Conservation (phyloP, 257 asterid species). For the Capsicum rhomboideum region DNA sequence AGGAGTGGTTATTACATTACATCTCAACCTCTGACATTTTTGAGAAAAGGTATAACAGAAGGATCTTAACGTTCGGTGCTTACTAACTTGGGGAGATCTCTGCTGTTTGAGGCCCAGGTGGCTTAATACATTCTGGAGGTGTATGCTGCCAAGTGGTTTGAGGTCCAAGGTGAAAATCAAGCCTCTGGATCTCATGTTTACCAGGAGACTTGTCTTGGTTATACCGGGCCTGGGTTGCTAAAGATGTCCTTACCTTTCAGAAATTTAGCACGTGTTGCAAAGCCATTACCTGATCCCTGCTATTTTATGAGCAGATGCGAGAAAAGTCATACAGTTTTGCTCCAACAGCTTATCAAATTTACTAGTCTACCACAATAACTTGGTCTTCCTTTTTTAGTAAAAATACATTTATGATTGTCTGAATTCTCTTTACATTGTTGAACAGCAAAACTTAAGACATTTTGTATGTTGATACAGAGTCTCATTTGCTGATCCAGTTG, state of each 20-base stretch:
- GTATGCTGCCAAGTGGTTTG: neutral
- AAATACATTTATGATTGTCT: neutral
- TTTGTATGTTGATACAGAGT: conserved; percentile 48
- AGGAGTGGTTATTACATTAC: neutral
- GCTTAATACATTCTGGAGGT: neutral
- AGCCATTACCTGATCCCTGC: neutral
- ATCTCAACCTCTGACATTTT: neutral
- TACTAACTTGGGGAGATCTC: neutral
- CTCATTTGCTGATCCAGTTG: conserved; percentile 90
- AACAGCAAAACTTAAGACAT: neutral
- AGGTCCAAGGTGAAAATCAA: neutral
- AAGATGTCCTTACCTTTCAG: neutral
- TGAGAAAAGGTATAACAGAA: neutral
- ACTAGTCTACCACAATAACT: neutral
- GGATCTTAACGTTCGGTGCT: neutral
- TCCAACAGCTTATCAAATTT: neutral
- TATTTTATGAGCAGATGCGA: neutral
- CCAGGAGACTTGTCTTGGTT: neutral
- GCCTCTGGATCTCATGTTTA: neutral
- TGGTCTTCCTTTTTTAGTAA: neutral
- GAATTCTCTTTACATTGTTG: neutral
- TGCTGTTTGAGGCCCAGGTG: neutral
- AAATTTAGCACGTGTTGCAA: neutral
- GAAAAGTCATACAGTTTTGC: neutral
- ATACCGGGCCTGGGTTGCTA: neutral